These are phyloP conservation scores for Ascoidea rubescens DNA, from an alignment of 805 yeast genomes.

Conservation along the genomic window DNA sequence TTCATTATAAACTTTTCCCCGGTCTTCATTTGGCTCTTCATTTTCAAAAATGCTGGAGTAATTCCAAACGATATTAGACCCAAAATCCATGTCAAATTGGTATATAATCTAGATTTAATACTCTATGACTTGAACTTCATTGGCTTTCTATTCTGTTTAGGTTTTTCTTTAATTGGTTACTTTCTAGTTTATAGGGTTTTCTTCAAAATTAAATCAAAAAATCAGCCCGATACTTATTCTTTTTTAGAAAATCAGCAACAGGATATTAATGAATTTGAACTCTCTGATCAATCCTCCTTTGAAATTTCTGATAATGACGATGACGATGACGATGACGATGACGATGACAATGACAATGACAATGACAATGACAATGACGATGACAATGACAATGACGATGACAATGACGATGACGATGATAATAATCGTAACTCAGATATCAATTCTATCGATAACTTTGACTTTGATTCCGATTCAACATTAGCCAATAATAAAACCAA, in stretches of 20 bases:
- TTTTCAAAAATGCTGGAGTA: constrained; percentile 44
- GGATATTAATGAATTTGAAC: not conserved
- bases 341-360: not conserved
- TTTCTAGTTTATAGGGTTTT: constrained; percentile 1
- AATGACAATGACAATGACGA: not conserved
- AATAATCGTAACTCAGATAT: not conserved
- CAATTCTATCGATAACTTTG: not conserved
- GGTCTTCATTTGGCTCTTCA: constrained; percentile 37
- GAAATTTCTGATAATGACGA: not conserved
- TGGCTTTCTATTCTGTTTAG: constrained; percentile 11
- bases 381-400: not conserved
- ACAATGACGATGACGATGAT: not conserved
- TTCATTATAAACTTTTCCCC: constrained; percentile 38
- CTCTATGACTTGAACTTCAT: constrained; percentile 18
- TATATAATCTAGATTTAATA: constrained; percentile 27
- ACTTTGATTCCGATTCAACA: not conserved
- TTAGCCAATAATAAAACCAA: not conserved
- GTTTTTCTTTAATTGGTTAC: constrained; percentile 3
- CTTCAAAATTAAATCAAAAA: constrained; percentile 1
- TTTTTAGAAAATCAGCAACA: not conserved
- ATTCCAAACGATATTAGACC: constrained; percentile 46
- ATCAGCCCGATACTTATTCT: not conserved
- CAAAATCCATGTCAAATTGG: constrained; percentile 31
- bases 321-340: not conserved
- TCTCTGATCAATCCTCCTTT: not conserved